Evolutionary conservation across 1,284 basidiomycete genomes (phyloP).

Genomic region (Albatrellus sp.): DNA sequence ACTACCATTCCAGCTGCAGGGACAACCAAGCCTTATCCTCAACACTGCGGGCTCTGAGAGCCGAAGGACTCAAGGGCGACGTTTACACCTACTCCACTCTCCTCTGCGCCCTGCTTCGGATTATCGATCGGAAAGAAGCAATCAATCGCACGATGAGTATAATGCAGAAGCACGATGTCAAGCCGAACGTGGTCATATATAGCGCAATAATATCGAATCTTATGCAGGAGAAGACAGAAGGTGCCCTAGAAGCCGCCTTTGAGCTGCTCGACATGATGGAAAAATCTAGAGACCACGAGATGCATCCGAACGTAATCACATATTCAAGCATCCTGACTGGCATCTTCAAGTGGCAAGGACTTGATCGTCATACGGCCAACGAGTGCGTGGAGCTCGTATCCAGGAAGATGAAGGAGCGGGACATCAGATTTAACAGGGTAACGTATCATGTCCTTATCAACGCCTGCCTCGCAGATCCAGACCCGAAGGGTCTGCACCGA

Average conservation of each 20-base stretch:
- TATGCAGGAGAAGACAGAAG: slow-evolving; percentile 38
- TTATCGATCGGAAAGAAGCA: slow-evolving; percentile 54
- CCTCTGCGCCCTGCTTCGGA: slow-evolving; percentile 53
- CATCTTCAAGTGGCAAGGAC: slow-evolving; percentile 40
- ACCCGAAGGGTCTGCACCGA: slow-evolving; percentile 33
- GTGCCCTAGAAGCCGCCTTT: slow-evolving; percentile 50
- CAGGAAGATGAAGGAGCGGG: slow-evolving; percentile 43
- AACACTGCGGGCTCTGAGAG: slow-evolving; percentile 42
- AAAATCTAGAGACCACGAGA: slow-evolving; percentile 29
- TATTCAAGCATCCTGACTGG: slow-evolving; percentile 59
- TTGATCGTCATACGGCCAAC: slow-evolving; percentile 27
- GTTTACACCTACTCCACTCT: slow-evolving; percentile 74
- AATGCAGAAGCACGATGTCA: slow-evolving; percentile 65
- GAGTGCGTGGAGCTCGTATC: slow-evolving; percentile 39
- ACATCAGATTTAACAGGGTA: slow-evolving; percentile 40
- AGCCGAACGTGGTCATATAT: slow-evolving; percentile 62
- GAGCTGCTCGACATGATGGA: slow-evolving; percentile 64
- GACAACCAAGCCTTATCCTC: slow-evolving; percentile 48
- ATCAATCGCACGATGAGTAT: slow-evolving; percentile 46
- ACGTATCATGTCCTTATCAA: slow-evolving; percentile 70
- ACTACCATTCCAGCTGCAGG: slow-evolving; percentile 44
- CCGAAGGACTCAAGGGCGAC: slow-evolving; percentile 48
- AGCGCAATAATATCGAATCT: slow-evolving; percentile 66
- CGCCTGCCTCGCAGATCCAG: slow-evolving; percentile 40
- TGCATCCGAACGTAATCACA: slow-evolving; percentile 58